A percentile compares a stretch with the other conserved stretches of the same genome.
Evolutionary conservation across 495 filamentous ascomycete genomes (phyloP).

Genomic region (Talaromyces adpressus): DNA sequence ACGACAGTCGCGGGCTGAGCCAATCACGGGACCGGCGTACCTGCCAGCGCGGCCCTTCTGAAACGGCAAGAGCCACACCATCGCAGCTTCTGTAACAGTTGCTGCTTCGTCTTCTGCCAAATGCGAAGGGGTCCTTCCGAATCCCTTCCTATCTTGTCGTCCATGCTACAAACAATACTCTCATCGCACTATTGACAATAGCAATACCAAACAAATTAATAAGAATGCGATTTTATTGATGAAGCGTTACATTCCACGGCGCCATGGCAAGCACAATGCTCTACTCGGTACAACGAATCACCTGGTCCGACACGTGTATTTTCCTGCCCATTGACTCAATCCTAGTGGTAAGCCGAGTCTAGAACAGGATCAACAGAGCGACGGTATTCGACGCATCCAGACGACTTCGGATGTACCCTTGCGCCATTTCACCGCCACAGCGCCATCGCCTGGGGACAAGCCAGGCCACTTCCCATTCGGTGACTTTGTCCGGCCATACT

Average conservation of each 20-base stretch:
- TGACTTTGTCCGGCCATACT: neutral
- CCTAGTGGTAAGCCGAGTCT: neutral
- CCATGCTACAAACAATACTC: too few relatives aligned
- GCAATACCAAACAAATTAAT: neutral
- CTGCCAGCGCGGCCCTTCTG: neutral
- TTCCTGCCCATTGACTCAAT: neutral
- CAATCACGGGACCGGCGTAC: slow-evolving; percentile 42
- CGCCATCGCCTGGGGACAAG: neutral
- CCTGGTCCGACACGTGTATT: neutral
- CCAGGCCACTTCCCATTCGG: neutral
- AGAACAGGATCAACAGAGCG: neutral
- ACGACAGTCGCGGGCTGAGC: slow-evolving; percentile 50
- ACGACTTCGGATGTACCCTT: neutral
- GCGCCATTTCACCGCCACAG: neutral
- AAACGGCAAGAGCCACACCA: neutral
- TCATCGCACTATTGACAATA: neutral
- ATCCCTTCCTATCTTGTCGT: neutral
- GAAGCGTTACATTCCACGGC: neutral
- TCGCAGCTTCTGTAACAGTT: neutral
- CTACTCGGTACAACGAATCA: neutral
- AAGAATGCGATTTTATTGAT: neutral
- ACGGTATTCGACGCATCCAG: neutral
- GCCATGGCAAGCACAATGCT: neutral
- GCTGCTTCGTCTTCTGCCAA: too few relatives aligned
- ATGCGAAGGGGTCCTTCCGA: neutral